A percentile compares a stretch with the other conserved stretches of the same genome.
Evolutionary conservation across 2,329 filamentous ascomycete species (phyloP).

Genomic region (Colletotrichum phormii): DNA sequence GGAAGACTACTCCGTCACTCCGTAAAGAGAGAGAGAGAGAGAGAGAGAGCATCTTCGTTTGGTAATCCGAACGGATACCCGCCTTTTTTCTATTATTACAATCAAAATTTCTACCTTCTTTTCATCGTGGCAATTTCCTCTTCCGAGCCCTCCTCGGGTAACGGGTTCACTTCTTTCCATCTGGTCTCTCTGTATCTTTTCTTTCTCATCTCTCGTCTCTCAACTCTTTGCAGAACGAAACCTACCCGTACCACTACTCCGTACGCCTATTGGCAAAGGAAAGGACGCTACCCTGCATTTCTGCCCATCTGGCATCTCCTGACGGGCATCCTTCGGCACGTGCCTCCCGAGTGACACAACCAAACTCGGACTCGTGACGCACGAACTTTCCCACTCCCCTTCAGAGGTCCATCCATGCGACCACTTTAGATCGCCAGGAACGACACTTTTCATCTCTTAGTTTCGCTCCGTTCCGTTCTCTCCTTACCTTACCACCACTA

Average conservation of each 20-base stretch:
- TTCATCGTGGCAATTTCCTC: slow-evolving; percentile 28
- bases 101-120: slow-evolving; percentile 29
- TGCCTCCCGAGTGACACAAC: slow-evolving; percentile 30
- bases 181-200: not conserved
- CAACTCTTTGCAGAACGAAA: not conserved
- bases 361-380: slow-evolving; percentile 31
- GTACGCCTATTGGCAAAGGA: not conserved
- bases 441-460: not conserved
- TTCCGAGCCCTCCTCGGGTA: slow-evolving; percentile 6
- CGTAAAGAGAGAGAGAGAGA: not conserved
- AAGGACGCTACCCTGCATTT: not conserved
- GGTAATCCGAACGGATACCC: slow-evolving; percentile 22
- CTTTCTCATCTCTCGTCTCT: not conserved
- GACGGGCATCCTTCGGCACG: slow-evolving; percentile 2
- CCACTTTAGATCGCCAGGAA: slow-evolving; percentile 24
- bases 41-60: not conserved
- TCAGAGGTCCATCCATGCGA: slow-evolving; percentile 22
- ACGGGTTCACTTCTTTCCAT: not conserved
- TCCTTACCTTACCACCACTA: not conserved
- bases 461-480: not conserved
- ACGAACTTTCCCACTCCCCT: slow-evolving; percentile 14
- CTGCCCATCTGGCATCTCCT: not conserved
- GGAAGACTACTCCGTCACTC: not conserved
- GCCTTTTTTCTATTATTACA: slow-evolving; percentile 34
- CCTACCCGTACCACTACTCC: too few species aligned